Conservation (phyloP, 257 asterid species). For the Jacaranda mimosifolia region DNA sequence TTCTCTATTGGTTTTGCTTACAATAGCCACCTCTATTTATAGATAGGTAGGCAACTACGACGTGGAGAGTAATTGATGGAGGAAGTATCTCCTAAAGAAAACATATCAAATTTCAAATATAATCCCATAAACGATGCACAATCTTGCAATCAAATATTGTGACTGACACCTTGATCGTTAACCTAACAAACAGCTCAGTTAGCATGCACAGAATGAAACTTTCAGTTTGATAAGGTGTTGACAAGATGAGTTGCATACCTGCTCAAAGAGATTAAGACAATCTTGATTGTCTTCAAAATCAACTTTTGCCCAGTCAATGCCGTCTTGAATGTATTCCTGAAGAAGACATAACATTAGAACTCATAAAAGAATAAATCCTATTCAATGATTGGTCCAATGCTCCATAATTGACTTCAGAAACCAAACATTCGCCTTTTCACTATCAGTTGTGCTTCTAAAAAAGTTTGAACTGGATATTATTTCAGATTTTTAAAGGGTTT, state of each 20-base stretch:
- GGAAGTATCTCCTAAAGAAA: neutral
- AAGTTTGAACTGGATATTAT: neutral
- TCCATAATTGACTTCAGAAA: constrained; percentile 17
- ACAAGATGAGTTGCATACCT: constrained; percentile 58
- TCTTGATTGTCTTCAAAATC: constrained; percentile 98
- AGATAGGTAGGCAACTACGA: neutral
- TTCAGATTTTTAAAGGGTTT: neutral
- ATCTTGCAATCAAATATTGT: neutral
- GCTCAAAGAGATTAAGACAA: constrained; percentile 94
- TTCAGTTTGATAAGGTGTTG: constrained; percentile 19
- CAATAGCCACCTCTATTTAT: neutral
- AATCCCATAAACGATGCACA: neutral
- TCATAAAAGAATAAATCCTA: constrained; percentile 15
- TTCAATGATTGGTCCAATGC: constrained; percentile 30
- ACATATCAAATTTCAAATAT: neutral
- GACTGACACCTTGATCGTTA: neutral
- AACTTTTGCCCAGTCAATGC: constrained; percentile 98
- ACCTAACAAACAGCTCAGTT: neutral
- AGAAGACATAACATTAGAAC: constrained; percentile 33
- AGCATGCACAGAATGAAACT: constrained; percentile 24
- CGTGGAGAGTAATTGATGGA: neutral
- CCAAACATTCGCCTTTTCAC: constrained; percentile 7
- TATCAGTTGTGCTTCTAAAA: constrained; percentile 1
- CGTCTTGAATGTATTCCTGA: constrained; percentile 96
- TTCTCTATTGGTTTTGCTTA: neutral